Conservation (phyloP, 1,284 basidiomycete genomes). For the Heliocybe sulcata region DNA sequence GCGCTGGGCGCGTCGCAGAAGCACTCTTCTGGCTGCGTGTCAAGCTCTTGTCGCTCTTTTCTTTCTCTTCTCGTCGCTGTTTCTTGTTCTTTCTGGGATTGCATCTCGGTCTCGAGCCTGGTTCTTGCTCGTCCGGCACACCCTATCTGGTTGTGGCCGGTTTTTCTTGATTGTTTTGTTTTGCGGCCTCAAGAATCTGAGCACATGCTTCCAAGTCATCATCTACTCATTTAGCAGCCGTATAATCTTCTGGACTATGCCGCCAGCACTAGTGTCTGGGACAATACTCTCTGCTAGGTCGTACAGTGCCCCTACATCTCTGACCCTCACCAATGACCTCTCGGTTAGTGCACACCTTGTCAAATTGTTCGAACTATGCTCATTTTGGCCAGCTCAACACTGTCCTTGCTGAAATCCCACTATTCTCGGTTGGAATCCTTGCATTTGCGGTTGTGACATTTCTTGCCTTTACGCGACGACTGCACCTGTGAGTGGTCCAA, state of each 20-base stretch:
- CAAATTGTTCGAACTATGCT: background rate
- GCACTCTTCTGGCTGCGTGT: background rate
- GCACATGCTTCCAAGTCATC: background rate
- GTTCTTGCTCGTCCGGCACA: background rate
- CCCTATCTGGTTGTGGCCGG: background rate
- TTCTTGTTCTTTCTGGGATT: slow-evolving; percentile 20
- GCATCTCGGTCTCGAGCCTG: slow-evolving; percentile 19
- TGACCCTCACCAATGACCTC: slow-evolving; percentile 13
- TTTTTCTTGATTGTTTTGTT: background rate
- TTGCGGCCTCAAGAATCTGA: background rate
- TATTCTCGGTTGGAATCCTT: slow-evolving; percentile 59
- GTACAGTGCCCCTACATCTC: slow-evolving; percentile 9
- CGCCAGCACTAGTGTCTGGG: background rate
- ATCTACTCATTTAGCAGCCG: background rate
- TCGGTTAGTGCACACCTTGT: slow-evolving; percentile 20
- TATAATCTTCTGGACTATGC: background rate
- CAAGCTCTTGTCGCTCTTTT: slow-evolving; percentile 6
- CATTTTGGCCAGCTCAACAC: slow-evolving; percentile 41
- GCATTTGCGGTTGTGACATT: slow-evolving; percentile 59
- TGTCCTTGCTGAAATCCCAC: slow-evolving; percentile 60
- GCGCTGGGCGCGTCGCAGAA: background rate
- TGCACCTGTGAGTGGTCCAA: slow-evolving; percentile 41
- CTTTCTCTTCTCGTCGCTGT: too few species aligned
- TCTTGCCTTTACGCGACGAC: slow-evolving; percentile 48
- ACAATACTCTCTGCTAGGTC: background rate